Base-by-base conservation (phyloP, 306 rosid species). In the Amphicarpaea edgeworthii region DNA sequence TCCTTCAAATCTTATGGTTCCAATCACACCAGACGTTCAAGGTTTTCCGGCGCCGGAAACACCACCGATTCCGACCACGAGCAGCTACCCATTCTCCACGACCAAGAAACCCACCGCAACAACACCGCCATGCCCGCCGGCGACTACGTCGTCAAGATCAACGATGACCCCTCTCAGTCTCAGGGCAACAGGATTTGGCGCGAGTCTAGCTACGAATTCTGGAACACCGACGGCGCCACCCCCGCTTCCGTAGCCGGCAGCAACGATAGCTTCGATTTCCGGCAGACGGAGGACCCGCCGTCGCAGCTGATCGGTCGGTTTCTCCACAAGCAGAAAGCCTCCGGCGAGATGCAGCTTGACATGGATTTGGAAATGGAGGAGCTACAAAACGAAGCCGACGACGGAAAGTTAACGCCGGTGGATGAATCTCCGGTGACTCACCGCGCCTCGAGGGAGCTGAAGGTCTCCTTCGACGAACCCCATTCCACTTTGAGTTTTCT, bases 341-440 rank as follows among this genome's bases (percentile, higher is more conserved):
- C 97, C 17, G 97, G 97, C 0, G 96, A 87, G 49, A 66, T 83
- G 58, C 78, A 91, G 7, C 46, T 95, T 24, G 99, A 95, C 49
- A 92, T 95, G 99, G 98, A 95, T 79, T 84, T 95, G 81, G 99
- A 90, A 32, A 95, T 95, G 99, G 93, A 86, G 3, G 99, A 95
- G 85, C 89, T 92, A 0, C 83, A 61, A 87, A 0, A 34, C 40
- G 40, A 34, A 1, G 73, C 9, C 1, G 54, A 3, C 3, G 63
- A 6, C 5, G n/a, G 12, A 0, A 62, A 14, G 63, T 24, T 57
- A 3, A 57, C 91, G 23, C 76, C 93, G 10, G 77, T 88, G 14
- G 87, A 79, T 0, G 98, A 92, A 85, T 88, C 91, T 43, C 86
- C 92, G 14, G 10, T 64, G 65, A 68, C 57, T 3, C 24, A 53